A percentile compares a stretch with the other conserved stretches of the same genome.
These are phyloP conservation scores for Babesia ovis DNA, from an alignment of 169 alveolate genomes.

Conservation along the genomic window DNA sequence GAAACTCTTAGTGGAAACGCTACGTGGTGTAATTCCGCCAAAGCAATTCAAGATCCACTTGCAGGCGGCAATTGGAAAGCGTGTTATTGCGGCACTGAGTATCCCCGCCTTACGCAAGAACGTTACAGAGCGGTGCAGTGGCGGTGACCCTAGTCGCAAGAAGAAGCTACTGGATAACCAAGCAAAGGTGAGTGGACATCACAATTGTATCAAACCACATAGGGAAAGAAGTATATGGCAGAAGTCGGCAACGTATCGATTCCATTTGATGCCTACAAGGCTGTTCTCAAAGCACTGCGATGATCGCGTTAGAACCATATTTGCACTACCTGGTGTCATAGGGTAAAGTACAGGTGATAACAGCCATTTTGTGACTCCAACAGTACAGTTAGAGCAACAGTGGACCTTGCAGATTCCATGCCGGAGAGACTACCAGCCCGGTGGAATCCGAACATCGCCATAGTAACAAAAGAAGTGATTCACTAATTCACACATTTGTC, in stretches of 20 bases:
- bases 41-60: slow-evolving; percentile 87
- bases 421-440: too few relatives aligned
- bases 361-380: too few relatives aligned
- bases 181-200: slow-evolving; percentile 76
- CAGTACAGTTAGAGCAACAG: too few relatives aligned
- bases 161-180: slow-evolving; percentile 89
- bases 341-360: too few relatives aligned
- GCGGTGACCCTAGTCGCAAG: slow-evolving; percentile 93
- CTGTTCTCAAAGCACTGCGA: slow-evolving; percentile 61
- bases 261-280: slow-evolving; percentile 67
- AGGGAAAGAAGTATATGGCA: slow-evolving; percentile 70
- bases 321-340: too few relatives aligned
- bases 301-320: too few relatives aligned
- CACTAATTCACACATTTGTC: too few relatives aligned
- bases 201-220: not conserved
- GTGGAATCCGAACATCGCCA: too few relatives aligned
- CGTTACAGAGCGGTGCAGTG: slow-evolving; percentile 91
- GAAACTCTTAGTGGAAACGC: slow-evolving; percentile 74
- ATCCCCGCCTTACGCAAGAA: slow-evolving; percentile 88
- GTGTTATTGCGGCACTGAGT: slow-evolving; percentile 85
- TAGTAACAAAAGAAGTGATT: too few relatives aligned
- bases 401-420: too few relatives aligned
- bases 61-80: slow-evolving; percentile 87
- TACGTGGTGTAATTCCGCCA: slow-evolving; percentile 85
- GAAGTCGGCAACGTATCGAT: slow-evolving; percentile 62